phyloP scores from a whole-genome alignment of 805 yeast species.

The Jamesozyma piceae region DNA sequence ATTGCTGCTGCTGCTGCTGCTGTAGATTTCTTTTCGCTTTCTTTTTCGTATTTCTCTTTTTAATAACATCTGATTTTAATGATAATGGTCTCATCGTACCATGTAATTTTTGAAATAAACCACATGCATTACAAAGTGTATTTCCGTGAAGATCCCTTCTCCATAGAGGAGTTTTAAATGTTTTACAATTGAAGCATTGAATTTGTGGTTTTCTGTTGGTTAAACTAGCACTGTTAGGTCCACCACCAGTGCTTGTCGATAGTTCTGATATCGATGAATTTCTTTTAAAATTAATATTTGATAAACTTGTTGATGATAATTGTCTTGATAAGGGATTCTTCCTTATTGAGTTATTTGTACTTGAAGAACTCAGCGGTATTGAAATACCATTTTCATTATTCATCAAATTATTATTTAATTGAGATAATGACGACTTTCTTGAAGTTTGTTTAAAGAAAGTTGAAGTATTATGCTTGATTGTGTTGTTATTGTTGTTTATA shows the following conservation, averaged over 20 bases:
- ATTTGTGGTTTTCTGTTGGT: conserved; percentile 27
- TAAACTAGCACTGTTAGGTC: not conserved
- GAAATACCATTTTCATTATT: conserved; percentile 6
- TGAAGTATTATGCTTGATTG: not conserved
- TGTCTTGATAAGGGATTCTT: conserved; percentile 21
- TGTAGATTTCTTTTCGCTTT: conserved; percentile 36
- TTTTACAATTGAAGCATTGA: conserved; percentile 80
- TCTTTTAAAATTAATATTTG: conserved; percentile 18
- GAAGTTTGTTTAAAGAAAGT: not conserved
- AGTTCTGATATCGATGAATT: conserved; percentile 15
- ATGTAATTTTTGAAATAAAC: conserved; percentile 80
- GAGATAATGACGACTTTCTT: conserved; percentile 2
- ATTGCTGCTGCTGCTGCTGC: conserved; percentile 6
- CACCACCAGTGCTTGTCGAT: conserved; percentile 8
- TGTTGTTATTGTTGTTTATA: not conserved
- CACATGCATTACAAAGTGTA: conserved; percentile 94
- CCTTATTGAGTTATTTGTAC: conserved; percentile 22
- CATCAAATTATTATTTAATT: not conserved
- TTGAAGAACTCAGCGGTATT: conserved; percentile 5
- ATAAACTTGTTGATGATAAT: conserved; percentile 22
- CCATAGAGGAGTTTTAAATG: conserved; percentile 92
- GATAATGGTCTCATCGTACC: conserved; percentile 93
- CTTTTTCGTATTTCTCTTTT: conserved; percentile 60
- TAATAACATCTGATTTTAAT: conserved; percentile 83
- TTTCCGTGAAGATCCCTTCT: conserved; percentile 86